Percentiles rank a stretch among this genome's conserved stretches.
These are phyloP conservation scores for Austroboletus niveus DNA, from an alignment of 1,284 basidiomycete species.

Conservation along the genomic window DNA sequence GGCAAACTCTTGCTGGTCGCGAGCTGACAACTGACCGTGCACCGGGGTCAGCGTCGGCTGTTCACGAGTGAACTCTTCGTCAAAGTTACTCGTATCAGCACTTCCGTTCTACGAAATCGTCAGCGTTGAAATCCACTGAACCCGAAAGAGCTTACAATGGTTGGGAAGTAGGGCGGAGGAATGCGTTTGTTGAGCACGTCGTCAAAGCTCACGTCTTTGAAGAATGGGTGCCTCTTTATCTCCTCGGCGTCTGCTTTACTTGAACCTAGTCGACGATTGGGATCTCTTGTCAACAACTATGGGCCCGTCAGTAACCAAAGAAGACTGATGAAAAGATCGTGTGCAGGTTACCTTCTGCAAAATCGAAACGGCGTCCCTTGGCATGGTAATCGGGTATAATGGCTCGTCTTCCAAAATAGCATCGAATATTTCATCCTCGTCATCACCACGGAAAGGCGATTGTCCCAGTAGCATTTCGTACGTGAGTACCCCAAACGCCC, in stretches of 20 bases:
- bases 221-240: constrained; percentile 97
- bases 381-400: constrained; percentile 99
- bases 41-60: constrained; percentile 98
- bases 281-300: constrained; percentile 93
- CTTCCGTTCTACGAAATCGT: constrained; percentile 58
- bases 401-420: constrained; percentile 99
- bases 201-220: constrained; percentile 96
- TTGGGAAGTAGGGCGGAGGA: constrained; percentile 96
- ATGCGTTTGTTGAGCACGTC: constrained; percentile 96
- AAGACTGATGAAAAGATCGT: neutral
- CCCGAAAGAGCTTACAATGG: constrained; percentile 63
- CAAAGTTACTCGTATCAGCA: constrained; percentile 87
- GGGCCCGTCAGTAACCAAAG: constrained; percentile 11
- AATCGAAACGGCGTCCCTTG: constrained; percentile 93
- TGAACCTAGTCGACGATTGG: constrained; percentile 91
- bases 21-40: constrained; percentile 88
- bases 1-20: constrained; percentile 94
- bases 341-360: constrained; percentile 73
- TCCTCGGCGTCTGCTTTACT: constrained; percentile 93
- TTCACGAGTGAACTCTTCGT: constrained; percentile 96
- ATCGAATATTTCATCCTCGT: constrained; percentile 99
- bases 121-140: constrained; percentile 2
- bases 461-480: constrained; percentile 99
- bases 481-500: constrained; percentile 98
- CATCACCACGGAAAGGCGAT: constrained; percentile 98